A percentile compares a stretch with the other conserved stretches of the same genome.
Conservation (phyloP, 306 rosid genomes). For the Heteromeles arbutifolia region DNA sequence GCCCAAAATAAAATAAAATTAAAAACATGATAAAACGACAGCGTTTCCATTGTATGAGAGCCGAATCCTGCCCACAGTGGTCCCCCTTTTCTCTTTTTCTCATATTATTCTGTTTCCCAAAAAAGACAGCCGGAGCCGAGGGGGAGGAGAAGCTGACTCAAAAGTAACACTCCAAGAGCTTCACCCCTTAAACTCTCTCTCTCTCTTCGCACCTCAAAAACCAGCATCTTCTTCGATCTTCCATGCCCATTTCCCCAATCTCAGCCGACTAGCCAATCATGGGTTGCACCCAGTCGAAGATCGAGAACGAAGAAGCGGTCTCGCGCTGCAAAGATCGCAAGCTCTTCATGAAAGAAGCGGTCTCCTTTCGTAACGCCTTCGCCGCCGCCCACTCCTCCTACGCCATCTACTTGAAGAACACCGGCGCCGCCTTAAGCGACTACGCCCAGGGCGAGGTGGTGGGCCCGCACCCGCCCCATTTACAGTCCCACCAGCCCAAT, state of each 20-base stretch:
- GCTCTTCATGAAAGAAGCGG: slow-evolving; percentile 62
- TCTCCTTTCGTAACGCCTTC: slow-evolving; percentile 68
- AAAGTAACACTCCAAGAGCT: neutral
- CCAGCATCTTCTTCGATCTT: neutral
- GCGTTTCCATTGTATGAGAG: neutral
- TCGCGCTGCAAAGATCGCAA: slow-evolving; percentile 82
- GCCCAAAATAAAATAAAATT: neutral
- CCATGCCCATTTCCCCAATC: slow-evolving; percentile 5
- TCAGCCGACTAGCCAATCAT: slow-evolving; percentile 12
- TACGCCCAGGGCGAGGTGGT: slow-evolving; percentile 61
- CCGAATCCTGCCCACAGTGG: neutral
- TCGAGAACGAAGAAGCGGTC: slow-evolving; percentile 93
- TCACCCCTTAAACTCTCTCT: neutral
- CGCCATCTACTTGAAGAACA: slow-evolving; percentile 58
- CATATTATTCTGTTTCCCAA: neutral
- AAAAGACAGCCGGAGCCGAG: no score
- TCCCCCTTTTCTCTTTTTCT: neutral
- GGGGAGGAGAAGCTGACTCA: neutral
- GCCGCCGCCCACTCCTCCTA: slow-evolving; percentile 84
- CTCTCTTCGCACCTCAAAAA: slow-evolving; percentile 1
- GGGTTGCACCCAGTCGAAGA: slow-evolving; percentile 93
- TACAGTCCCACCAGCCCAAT: neutral
- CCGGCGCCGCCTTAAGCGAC: slow-evolving; percentile 84
- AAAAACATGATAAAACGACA: neutral
- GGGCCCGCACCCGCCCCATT: slow-evolving; percentile 22